Percentiles rank a stretch among this genome's conserved stretches.
Conservation (phyloP, 169 alveolate species). For the Cryptosporidium sp. region DNA sequence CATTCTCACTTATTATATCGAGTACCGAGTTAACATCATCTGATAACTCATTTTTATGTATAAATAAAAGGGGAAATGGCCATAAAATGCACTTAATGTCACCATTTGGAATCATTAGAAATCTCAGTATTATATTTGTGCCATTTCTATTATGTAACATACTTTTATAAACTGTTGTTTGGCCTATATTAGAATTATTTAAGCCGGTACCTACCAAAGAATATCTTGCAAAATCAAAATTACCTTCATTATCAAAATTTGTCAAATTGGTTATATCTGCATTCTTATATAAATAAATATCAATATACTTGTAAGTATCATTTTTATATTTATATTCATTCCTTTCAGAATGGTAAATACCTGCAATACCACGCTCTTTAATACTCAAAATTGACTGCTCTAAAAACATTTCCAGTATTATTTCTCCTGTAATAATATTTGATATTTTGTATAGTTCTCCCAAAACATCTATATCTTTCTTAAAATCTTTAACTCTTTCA, state of each 20-base stretch:
- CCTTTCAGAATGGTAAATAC: constrained; percentile 40
- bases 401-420: constrained; percentile 22
- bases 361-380: constrained; percentile 56
- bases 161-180: neutral
- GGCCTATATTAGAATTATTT: neutral
- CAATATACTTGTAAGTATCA: constrained; percentile 34
- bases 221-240: constrained; percentile 4
- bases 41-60: neutral
- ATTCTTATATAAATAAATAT: constrained; percentile 27
- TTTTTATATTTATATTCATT: constrained; percentile 14
- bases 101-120: constrained; percentile 70
- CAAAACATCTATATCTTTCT: constrained; percentile 13
- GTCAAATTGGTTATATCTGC: constrained; percentile 14
- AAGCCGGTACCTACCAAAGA: neutral
- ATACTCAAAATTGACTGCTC: constrained; percentile 53
- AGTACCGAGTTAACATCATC: neutral
- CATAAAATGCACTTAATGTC: constrained; percentile 60
- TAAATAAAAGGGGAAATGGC: constrained; percentile 47
- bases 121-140: constrained; percentile 34
- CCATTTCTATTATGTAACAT: neutral
- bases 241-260: neutral
- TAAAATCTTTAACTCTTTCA: neutral
- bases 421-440: constrained; percentile 43
- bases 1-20: constrained; percentile 11
- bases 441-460: constrained; percentile 40